Evolutionary conservation across 768 basidiomycete genomes (phyloP).

Genomic region (Tricholoma sp.): DNA sequence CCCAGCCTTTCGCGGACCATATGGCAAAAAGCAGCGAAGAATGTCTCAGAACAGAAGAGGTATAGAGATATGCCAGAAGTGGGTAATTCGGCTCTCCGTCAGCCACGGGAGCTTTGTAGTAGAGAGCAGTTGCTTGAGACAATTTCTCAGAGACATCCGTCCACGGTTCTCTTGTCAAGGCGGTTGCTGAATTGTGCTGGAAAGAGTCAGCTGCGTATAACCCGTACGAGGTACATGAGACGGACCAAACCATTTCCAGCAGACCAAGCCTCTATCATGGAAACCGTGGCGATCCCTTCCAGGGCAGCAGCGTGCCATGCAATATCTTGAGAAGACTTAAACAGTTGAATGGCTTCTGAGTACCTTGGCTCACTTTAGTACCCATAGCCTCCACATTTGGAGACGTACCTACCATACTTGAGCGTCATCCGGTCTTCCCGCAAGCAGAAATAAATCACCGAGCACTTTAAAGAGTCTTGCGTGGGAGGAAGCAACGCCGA

Average conservation of each 20-base stretch:
- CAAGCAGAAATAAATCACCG: conserved; percentile 82
- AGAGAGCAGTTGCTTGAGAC: conserved; percentile 56
- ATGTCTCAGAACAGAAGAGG: conserved; percentile 65
- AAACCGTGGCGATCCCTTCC: conserved; percentile 79
- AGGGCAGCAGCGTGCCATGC: conserved; percentile 88
- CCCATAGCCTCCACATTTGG: background rate
- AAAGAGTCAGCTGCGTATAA: conserved; percentile 9
- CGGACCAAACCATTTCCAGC: conserved; percentile 66
- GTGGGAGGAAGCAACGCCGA: conserved; percentile 71
- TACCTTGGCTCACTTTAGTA: conserved; percentile 50
- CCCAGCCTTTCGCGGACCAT: conserved; percentile 89
- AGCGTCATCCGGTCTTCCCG: conserved; percentile 84
- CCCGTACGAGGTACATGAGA: conserved; percentile 17
- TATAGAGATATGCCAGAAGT: conserved; percentile 65
- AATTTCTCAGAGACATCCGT: conserved; percentile 70
- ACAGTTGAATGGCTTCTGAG: conserved; percentile 74
- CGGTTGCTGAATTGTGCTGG: conserved; percentile 51
- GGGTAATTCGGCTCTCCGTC: conserved; percentile 56
- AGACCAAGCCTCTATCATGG: conserved; percentile 82
- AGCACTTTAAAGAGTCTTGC: conserved; percentile 84
- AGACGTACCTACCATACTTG: conserved; percentile 56
- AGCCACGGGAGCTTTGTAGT: conserved; percentile 50
- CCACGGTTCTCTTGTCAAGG: conserved; percentile 63
- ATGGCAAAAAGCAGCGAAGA: conserved; percentile 69
- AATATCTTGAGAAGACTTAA: conserved; percentile 68